A percentile compares a stretch with the other conserved stretches of the same genome.
phyloP scores from a whole-genome alignment of 2,329 filamentous ascomycete genomes.

The Alternaria consortialis region DNA sequence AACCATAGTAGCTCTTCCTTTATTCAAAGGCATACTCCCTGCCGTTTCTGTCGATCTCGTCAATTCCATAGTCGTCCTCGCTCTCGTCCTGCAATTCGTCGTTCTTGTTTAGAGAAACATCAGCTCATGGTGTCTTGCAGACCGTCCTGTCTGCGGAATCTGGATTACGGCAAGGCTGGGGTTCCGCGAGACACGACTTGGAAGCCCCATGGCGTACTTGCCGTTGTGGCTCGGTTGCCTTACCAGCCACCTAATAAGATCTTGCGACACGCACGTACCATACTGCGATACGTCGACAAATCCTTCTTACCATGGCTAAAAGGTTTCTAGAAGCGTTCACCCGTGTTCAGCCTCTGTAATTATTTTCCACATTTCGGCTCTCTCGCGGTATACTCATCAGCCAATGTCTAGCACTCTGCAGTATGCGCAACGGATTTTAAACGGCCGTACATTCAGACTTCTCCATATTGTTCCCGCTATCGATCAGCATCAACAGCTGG shows the following conservation, averaged over 20 bases:
- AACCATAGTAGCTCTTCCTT: too few relatives aligned
- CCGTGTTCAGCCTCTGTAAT: not conserved
- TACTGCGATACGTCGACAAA: not conserved
- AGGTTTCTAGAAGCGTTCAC: not conserved
- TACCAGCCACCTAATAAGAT: constrained; percentile 1
- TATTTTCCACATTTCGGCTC: not conserved
- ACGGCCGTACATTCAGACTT: not conserved
- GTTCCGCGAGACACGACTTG: too few relatives aligned
- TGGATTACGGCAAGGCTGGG: not conserved
- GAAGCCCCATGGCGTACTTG: too few relatives aligned
- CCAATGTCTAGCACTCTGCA: not conserved
- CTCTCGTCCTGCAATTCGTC: too few relatives aligned
- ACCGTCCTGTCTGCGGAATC: too few relatives aligned
- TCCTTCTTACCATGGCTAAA: too few relatives aligned
- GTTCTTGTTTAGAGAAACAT: too few relatives aligned
- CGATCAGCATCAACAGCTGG: not conserved
- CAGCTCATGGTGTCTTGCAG: too few relatives aligned
- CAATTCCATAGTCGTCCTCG: too few relatives aligned
- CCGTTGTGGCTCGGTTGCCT: too few relatives aligned
- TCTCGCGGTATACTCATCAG: not conserved
- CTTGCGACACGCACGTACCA: not conserved
- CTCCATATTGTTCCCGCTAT: not conserved
- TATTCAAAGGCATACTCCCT: too few relatives aligned
- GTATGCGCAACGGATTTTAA: not conserved
- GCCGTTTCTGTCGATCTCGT: too few relatives aligned